phyloP scores from a whole-genome alignment of 306 rosid genomes.

The Dryas alaskensis region DNA sequence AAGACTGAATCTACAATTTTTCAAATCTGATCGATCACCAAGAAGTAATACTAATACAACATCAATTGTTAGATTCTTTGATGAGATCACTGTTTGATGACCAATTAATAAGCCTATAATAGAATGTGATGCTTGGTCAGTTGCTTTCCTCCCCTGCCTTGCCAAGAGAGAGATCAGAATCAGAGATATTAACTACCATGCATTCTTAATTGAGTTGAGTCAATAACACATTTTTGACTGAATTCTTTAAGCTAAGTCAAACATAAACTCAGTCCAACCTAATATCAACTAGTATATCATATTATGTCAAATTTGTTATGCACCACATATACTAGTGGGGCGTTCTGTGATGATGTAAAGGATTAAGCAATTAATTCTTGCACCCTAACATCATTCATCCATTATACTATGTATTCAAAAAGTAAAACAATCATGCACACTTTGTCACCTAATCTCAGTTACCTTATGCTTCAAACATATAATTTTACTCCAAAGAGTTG shows the following conservation, averaged over 20 bases:
- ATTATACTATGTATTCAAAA: not conserved
- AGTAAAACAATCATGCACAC: too few species aligned
- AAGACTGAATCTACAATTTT: too few species aligned
- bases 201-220: too few species aligned
- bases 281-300: not conserved
- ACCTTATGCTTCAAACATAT: not conserved
- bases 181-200: too few species aligned
- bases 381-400: not conserved
- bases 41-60: too few species aligned
- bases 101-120: not conserved
- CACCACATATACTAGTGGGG: too few species aligned
- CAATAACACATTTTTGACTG: not conserved
- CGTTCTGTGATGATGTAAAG: not conserved
- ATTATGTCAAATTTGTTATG: too few species aligned
- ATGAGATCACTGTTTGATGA: not conserved
- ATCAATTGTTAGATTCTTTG: not conserved
- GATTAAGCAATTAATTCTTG: not conserved
- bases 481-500: not conserved
- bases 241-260: not conserved
- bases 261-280: slow-evolving; percentile 8
- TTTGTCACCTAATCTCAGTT: not conserved
- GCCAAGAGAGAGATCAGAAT: too few species aligned
- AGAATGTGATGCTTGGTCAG: not conserved
- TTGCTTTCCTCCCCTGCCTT: too few species aligned
- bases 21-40: too few species aligned